Base-by-base conservation (phyloP, 306 rosid genomes). In the Vigna trinervia region DNA sequence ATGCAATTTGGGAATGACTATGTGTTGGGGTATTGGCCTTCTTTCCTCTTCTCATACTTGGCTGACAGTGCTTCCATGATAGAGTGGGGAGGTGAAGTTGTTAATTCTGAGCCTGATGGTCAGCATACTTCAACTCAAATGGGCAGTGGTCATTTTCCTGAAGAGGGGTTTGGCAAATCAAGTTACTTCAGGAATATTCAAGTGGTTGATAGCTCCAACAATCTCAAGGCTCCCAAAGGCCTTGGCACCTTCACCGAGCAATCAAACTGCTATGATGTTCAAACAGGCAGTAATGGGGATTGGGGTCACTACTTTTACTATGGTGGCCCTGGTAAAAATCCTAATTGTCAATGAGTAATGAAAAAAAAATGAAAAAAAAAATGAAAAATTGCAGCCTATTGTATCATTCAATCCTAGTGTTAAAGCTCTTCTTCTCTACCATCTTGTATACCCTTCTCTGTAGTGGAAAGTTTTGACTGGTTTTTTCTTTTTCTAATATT, bases 81-180 rank as follows among this genome's bases (percentile, higher is more conserved):
- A 15, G 99, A 96, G 66, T 96, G 99, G 99, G 99, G 99, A 68
- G 99, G 99, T 10, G 99, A 96, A 80, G 98, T 96, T 52, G 99
- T 96, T 3, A 96, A 96, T 41, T 90, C 98, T 17, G 76, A 91
- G 81, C 79, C 88, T 12, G 96, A 86, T 26, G 98, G 99, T 13
- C 89, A 87, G 48, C 99, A 96, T 84, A 96, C 99, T 7, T 88
- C 96, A 43, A 96, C 99, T 0, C 91, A 96, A 73, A 96, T 96
- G 99, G 99, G 99, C 0, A 92, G 98, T 39, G 99, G 99, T 12
- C 94, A 76, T 65, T 96, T 96, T 51, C 99, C 99, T 0, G 99
- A 91, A 78, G 97, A 96, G 53, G 99, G 99, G 0, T 96, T 96
- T 77, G 96, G 98, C 15, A 96, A 89, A 28, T 26, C 99, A 53